phyloP scores from a whole-genome alignment of 2,329 filamentous ascomycete genomes.

The Fusarium beomiforme region DNA sequence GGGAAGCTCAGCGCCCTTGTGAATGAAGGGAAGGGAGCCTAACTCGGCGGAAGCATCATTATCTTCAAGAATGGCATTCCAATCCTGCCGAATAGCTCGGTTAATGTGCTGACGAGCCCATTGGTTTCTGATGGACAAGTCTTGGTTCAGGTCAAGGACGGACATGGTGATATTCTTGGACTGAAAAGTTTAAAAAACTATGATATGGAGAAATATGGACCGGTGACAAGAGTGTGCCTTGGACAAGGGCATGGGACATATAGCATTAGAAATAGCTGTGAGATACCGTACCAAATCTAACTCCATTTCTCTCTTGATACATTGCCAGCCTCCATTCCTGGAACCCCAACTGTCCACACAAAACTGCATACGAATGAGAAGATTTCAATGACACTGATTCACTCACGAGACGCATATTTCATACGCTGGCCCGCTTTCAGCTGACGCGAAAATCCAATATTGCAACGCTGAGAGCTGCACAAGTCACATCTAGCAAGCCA shows the following conservation, averaged over 20 bases:
- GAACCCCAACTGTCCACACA: background rate
- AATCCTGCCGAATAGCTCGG: background rate
- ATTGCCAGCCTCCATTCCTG: background rate
- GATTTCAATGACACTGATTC: background rate
- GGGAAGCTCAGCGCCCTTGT: background rate
- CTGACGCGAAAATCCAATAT: background rate
- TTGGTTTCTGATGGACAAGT: constrained; percentile 3
- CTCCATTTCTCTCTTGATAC: background rate
- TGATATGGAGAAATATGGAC: fast-evolving
- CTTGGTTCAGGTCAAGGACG: background rate
- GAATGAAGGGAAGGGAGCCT: background rate
- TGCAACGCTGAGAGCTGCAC: background rate
- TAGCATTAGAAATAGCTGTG: fast-evolving
- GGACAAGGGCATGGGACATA: background rate
- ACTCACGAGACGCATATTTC: background rate
- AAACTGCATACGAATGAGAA: background rate
- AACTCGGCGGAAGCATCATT: background rate
- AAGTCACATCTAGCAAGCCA: background rate
- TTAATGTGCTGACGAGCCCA: constrained; percentile 1
- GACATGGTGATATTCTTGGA: background rate
- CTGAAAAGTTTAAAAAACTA: too few species aligned
- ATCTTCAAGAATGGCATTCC: background rate
- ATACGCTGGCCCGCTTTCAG: background rate
- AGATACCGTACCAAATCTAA: fast-evolving
- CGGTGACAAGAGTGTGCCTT: fast-evolving